A percentile compares a stretch with the other conserved stretches of the same genome.
Conservation (phyloP, 495 filamentous ascomycete genomes). For the Aspergillus bertholletiae region DNA sequence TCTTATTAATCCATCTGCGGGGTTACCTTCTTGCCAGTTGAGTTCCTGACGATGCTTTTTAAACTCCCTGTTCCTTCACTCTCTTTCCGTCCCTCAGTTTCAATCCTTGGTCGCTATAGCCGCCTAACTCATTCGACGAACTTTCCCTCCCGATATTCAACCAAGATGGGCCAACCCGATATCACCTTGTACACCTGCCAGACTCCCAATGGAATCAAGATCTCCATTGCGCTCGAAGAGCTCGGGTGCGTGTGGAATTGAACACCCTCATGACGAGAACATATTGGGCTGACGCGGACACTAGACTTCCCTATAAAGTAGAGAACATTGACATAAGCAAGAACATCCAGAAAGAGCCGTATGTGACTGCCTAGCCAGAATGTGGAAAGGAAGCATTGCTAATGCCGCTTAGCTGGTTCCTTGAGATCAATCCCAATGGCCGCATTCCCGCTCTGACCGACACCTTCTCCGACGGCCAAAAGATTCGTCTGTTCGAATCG, state of each 20-base stretch:
- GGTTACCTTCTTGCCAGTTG: neutral
- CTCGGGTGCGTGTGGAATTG: conserved; percentile 46
- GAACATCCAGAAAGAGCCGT: conserved; percentile 75
- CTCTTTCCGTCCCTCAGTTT: neutral
- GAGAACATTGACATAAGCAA: conserved; percentile 67
- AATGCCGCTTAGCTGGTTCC: conserved; percentile 59
- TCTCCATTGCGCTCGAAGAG: conserved; percentile 88
- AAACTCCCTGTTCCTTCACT: neutral
- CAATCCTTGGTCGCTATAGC: neutral
- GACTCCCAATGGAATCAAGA: conserved; percentile 63
- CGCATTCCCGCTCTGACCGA: conserved; percentile 92
- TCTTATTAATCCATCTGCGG: conserved; percentile 2
- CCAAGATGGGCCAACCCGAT: conserved; percentile 33
- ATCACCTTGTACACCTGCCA: conserved; percentile 49
- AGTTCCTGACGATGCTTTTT: neutral
- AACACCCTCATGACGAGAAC: neutral
- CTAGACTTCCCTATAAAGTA: conserved; percentile 55
- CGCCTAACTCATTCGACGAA: neutral
- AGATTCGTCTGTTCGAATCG: conserved; percentile 77
- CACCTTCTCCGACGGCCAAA: conserved; percentile 64
- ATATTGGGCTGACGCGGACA: conserved; percentile 14
- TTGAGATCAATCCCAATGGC: conserved; percentile 91
- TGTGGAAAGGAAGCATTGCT: neutral
- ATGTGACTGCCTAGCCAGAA: conserved; percentile 19
- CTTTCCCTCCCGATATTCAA: neutral